Evolutionary conservation across 345 rosid species (phyloP), one percentile per base, ranked within the genome.

Genomic region (Ceriops zippeliana): DNA sequence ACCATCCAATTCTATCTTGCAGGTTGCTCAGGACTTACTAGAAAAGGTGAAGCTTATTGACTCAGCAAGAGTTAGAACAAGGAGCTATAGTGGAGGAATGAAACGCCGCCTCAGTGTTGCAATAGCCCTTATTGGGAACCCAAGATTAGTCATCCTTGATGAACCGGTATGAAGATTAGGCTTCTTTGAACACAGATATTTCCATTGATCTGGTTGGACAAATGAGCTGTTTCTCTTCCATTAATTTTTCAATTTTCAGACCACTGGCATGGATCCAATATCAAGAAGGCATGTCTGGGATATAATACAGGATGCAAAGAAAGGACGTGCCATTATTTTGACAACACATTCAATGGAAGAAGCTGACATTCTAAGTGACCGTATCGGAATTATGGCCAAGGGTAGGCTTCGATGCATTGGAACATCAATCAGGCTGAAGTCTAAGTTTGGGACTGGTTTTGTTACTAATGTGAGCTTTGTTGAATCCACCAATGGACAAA

Each of bases 271-370:
- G 97, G 95, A 89, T 74, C 98, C 98, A 13, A 84, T 88, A 81
- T 86, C 98, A 1, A 89, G 97, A 74, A 86, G 96, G 84, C 97
- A 91, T 61, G 96, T 89, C 9, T 89, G 95, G 98, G 97, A 93
- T 76, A 88, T 89, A 47, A 93, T 91, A 79, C 90, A 87, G 81
- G 75, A 78, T 70, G 84, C 96, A 21, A 91, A 93, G 78, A 86
- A 85, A 79, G 98, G 95, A 0, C 91, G 92, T 8, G 92, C 91
- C 67, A 89, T 93, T 76, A 71, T 93, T 62, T 71, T 91, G 58
- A 93, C 95, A 7, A 93, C 98, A 11, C 97, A 93, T 84, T 93
- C 98, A 1, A 87, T 88, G 97, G 98, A 93, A 77, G 97, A 93
- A 83, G 97, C 97, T 51, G 98, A 87, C 71, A 85, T 89, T 60